These are phyloP conservation scores for Closterium sp. DNA, from an alignment of 139 green algal genomes.

Conservation along the genomic window DNA sequence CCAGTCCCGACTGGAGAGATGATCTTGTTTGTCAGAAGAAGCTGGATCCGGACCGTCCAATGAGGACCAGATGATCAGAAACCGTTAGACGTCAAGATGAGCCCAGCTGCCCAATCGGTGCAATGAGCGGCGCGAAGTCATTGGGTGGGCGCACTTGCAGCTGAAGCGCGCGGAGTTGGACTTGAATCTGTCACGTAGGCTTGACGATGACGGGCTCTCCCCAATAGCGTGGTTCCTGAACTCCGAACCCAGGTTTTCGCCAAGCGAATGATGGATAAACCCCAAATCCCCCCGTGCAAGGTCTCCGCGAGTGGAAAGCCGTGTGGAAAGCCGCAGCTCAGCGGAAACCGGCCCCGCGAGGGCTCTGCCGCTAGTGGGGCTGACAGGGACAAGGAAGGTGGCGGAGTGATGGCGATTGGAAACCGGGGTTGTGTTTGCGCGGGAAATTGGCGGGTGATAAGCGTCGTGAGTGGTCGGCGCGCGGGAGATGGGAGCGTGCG, in stretches of 20 bases:
- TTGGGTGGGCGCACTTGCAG: background rate
- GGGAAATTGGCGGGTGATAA: background rate
- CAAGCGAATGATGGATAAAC: background rate
- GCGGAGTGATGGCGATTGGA: background rate
- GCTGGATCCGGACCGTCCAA: background rate
- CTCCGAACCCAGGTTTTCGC: background rate
- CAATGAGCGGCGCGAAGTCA: background rate
- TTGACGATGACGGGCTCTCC: background rate
- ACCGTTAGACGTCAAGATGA: background rate
- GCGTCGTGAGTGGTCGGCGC: background rate
- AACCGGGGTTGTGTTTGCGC: background rate
- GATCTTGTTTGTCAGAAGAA: background rate
- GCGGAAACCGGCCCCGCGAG: background rate
- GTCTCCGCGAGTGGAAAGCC: background rate
- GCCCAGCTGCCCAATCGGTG: background rate
- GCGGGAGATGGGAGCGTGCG: background rate
- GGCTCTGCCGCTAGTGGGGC: background rate
- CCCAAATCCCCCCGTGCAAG: background rate
- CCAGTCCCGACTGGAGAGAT: background rate
- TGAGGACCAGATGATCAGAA: background rate
- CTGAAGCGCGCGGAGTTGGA: background rate
- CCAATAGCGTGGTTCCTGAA: no score
- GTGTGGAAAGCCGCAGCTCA: background rate
- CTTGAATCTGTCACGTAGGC: background rate
- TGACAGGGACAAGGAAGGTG: background rate